Base-by-base conservation (phyloP, 495 filamentous ascomycete genomes). In the Xylaria scruposa region DNA sequence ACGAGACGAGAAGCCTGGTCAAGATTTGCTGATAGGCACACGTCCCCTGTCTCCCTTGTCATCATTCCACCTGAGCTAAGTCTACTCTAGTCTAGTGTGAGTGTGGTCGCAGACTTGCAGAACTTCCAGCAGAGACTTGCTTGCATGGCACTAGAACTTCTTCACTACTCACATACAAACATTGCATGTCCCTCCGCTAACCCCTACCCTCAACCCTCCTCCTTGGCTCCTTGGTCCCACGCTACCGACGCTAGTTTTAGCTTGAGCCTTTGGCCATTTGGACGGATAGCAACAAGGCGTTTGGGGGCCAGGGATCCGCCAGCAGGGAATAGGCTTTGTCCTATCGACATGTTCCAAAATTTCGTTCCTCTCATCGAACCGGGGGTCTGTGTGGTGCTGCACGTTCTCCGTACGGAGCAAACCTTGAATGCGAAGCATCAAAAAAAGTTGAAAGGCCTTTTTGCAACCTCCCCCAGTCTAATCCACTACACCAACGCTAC, bases 291-390 rank as follows among this genome's bases (percentile, higher is more conserved):
- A 67, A 26, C 47, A 26, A 44, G 42, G 29, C n/a, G 67, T 63
- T 70, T 70, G 75, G 77, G 72, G 75, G 72, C 75, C 77, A 76
- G 74, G 75, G 75, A 75, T 79, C 72, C 73, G 73, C 70, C 74
- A 70, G 73, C 76, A 79, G 76, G 44, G 74, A 70, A 72, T 72
- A 38, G 62, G 47, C 76, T 76, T 79, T 79, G 74, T 74, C 76
- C 71, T 73, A 67, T 78, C 47, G 71, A 78, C 73, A n/a, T 74
- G 75, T 74, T 77, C 76, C 70, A 78, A 74, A 77, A 36, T 6
- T 71, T 74, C 75, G 70, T 74, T 75, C 77, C 77, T 79, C 76
- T 79, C 72, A 76, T 74, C 71, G 74, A 71, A 33, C 58, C 36
- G 36, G 58, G 70, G 62, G 51, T 17, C 70, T 67, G 59, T 24